These are phyloP conservation scores for Cynanchum wilfordii DNA, from an alignment of 257 asterid species.

Conservation along the genomic window DNA sequence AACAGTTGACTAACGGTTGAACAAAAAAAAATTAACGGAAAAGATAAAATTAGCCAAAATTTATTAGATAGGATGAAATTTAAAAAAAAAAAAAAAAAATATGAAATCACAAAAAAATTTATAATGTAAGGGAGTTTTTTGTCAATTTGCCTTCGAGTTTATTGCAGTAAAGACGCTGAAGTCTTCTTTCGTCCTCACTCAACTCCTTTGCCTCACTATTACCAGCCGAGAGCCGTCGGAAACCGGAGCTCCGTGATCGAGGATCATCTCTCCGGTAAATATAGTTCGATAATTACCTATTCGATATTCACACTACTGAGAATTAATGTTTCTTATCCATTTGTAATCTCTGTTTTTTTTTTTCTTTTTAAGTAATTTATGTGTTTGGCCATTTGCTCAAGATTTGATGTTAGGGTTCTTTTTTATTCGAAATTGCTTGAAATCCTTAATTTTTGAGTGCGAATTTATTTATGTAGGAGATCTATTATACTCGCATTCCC, in stretches of 20 bases:
- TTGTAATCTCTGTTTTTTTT: neutral
- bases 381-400: neutral
- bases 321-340: neutral
- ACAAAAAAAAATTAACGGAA: too few species aligned
- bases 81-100: too few species aligned
- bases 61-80: too few species aligned
- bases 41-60: too few species aligned
- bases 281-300: neutral
- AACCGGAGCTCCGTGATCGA: neutral
- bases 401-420: neutral
- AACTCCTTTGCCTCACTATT: too few species aligned
- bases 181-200: too few species aligned
- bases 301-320: neutral
- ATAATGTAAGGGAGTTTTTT: too few species aligned
- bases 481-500: too few species aligned
- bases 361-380: neutral
- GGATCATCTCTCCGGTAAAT: neutral
- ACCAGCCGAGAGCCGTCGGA: neutral
- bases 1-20: too few species aligned
- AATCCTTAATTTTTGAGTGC: neutral
- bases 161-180: too few species aligned
- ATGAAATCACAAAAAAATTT: too few species aligned
- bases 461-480: neutral
- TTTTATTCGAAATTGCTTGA: neutral
- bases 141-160: too few species aligned